These are phyloP conservation scores for Aspergillus wentii DNA, from an alignment of 495 filamentous ascomycete genomes.

Conservation along the genomic window DNA sequence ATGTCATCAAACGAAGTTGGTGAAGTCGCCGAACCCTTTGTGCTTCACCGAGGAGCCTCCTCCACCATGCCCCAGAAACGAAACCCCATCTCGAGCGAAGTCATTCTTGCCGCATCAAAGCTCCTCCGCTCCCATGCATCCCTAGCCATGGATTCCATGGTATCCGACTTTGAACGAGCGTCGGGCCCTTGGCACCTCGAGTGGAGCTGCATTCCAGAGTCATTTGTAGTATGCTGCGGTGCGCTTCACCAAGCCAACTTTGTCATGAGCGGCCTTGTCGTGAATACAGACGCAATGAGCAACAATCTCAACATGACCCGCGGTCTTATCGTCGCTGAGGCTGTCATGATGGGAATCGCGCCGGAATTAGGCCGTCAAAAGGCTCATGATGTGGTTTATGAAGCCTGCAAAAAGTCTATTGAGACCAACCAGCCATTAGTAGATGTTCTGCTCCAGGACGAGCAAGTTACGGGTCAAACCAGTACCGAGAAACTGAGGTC, in stretches of 20 bases:
- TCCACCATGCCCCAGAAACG: conserved; percentile 50
- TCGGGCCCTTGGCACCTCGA: conserved; percentile 47
- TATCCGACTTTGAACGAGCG: conserved; percentile 44
- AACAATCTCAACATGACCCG: conserved; percentile 35
- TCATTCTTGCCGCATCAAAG: conserved; percentile 43
- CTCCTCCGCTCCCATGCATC: conserved; percentile 38
- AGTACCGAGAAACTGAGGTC: too few relatives aligned
- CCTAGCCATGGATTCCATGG: conserved; percentile 40
- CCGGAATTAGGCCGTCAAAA: conserved; percentile 34
- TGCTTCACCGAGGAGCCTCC: conserved; percentile 43
- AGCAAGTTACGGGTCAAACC: too few relatives aligned
- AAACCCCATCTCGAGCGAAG: conserved; percentile 45
- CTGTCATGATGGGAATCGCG: conserved; percentile 49
- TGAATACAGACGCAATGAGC: conserved; percentile 35
- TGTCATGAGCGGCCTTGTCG: conserved; percentile 34
- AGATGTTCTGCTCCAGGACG: conserved; percentile 29
- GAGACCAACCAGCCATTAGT: conserved; percentile 29
- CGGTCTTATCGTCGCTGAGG: conserved; percentile 44
- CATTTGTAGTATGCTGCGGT: conserved; percentile 37
- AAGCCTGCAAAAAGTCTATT: conserved; percentile 40
- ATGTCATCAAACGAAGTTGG: conserved; percentile 46
- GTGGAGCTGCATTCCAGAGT: conserved; percentile 42
- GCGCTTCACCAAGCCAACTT: conserved; percentile 41
- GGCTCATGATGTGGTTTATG: conserved; percentile 45
- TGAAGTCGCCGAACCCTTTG: conserved; percentile 45